Evolutionary conservation across 139 green algal genomes (phyloP).

Genomic region (Chlamydomonas applanata): DNA sequence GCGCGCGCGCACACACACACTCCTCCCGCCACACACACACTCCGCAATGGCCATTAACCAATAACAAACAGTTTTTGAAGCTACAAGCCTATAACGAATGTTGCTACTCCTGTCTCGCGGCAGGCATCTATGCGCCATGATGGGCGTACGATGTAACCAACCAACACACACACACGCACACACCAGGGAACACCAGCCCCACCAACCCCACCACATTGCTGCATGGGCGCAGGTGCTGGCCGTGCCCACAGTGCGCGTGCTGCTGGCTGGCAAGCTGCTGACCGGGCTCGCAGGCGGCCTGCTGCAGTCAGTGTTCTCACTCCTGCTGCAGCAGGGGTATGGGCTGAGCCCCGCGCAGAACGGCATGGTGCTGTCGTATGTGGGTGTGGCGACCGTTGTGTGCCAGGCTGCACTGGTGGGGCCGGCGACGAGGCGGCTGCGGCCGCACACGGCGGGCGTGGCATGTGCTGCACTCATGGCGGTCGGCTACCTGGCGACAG

Average conservation of each 20-base stretch:
- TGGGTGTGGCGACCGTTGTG: conserved; percentile 8
- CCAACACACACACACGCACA: too few species aligned
- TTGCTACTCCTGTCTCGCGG: neutral
- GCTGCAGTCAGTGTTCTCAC: conserved; percentile 29
- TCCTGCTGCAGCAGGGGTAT: conserved; percentile 34
- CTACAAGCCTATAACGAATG: too few species aligned
- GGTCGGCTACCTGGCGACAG: neutral
- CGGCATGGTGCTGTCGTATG: conserved; percentile 29
- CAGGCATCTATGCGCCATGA: too few species aligned
- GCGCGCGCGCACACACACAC: neutral
- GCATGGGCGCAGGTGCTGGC: too few species aligned
- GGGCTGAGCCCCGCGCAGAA: conserved; percentile 16
- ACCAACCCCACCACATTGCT: too few species aligned
- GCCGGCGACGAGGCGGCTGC: neutral
- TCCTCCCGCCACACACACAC: neutral
- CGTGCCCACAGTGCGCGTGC: too few species aligned
- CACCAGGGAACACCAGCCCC: too few species aligned
- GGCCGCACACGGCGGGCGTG: conserved; percentile 1
- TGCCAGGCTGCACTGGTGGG: conserved; percentile 20
- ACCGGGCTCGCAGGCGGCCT: conserved; percentile 19
- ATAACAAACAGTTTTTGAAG: too few species aligned
- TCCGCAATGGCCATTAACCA: neutral
- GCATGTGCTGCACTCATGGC: conserved; percentile 8
- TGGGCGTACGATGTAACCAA: too few species aligned
- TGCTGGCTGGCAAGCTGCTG: too few species aligned